Base-by-base conservation (phyloP, 495 filamentous ascomycete species). In the Parathielavia hyrcaniae region DNA sequence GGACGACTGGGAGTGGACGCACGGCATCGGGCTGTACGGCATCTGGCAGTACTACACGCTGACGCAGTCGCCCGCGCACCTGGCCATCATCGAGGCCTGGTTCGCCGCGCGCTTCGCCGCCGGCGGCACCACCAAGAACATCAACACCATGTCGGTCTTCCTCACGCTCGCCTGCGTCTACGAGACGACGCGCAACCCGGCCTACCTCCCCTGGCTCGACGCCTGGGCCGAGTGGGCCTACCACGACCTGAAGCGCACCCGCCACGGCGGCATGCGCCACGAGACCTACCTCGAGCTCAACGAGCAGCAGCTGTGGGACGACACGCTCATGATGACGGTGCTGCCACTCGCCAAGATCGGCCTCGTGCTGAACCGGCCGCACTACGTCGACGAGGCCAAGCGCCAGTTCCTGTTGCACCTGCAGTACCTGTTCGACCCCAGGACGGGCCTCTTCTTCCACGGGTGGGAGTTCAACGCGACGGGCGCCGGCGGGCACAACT, bases 301-400 rank as follows among this genome's bases (percentile, higher is more conserved):
- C 68, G 74, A 79, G 30, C 76, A 86, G 64, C 83, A 89, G 67
- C 73, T 89, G 47, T 90, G 86, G 86, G 86, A 88, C 55, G 86
- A 90, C 61, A 86, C 86, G 20, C 75, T 89, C 45, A 89, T 90
- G 86, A 90, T 90, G 86, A 88, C 85, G 12, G 86, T 87, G 1
- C 68, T 89, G 71, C 86, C 86, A 8, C 75, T 89, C 1, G 86
- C 86, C 16, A 90, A 89, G 72, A 89, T 89, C 51, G 86, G 86
- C 1, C 76, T 81, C 48, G 68, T 89, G 14, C 74, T 90, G 5
- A 72, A 76, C 51, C 74, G 84, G 2, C 82, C 81, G 0, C 76
- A 83, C 49, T 89, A 90, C 61, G 72, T 89, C n/a, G 81, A 77
- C 4, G 86, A 89, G 67, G 86, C 86, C 12, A 87, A 87, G 68